Percentiles rank a stretch among this genome's conserved stretches.
Conservation (phyloP, 306 rosid species). For the Castanea crenata region DNA sequence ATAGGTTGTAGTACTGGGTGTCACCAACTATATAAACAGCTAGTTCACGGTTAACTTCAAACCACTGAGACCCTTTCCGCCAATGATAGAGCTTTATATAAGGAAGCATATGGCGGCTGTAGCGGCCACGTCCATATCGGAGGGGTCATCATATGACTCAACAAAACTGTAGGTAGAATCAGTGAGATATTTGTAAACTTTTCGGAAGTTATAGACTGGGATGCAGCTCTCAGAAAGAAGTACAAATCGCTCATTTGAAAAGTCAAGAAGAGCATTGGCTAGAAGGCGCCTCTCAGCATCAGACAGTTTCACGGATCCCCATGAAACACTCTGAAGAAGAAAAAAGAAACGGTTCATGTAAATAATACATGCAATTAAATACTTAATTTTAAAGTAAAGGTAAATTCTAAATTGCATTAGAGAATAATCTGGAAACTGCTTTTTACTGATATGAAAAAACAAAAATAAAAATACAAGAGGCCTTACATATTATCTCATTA, state of each 20-base stretch:
- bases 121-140: conserved; percentile 92
- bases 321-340: conserved; percentile 60
- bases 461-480: too few relatives aligned
- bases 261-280: conserved; percentile 84
- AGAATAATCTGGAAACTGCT: not conserved
- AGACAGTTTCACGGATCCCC: conserved; percentile 74
- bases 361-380: not conserved
- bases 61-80: conserved; percentile 96
- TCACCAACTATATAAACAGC: conserved; percentile 61
- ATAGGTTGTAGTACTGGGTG: conserved; percentile 52
- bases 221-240: conserved; percentile 96
- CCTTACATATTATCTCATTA: too few relatives aligned
- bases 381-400: not conserved
- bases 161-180: conserved; percentile 66
- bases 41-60: conserved; percentile 59
- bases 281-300: conserved; percentile 96
- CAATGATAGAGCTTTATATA: conserved; percentile 69
- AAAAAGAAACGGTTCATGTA: not conserved
- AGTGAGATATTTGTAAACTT: conserved; percentile 69
- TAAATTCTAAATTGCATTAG: not conserved
- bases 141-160: conserved; percentile 82
- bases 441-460: too few relatives aligned
- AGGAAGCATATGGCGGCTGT: conserved; percentile 83
- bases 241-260: conserved; percentile 84
- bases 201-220: conserved; percentile 76